A percentile compares a stretch with the other conserved stretches of the same genome.
These are phyloP conservation scores for Colletotrichum abscissum DNA, from an alignment of 2,329 filamentous ascomycete genomes.

Conservation along the genomic window DNA sequence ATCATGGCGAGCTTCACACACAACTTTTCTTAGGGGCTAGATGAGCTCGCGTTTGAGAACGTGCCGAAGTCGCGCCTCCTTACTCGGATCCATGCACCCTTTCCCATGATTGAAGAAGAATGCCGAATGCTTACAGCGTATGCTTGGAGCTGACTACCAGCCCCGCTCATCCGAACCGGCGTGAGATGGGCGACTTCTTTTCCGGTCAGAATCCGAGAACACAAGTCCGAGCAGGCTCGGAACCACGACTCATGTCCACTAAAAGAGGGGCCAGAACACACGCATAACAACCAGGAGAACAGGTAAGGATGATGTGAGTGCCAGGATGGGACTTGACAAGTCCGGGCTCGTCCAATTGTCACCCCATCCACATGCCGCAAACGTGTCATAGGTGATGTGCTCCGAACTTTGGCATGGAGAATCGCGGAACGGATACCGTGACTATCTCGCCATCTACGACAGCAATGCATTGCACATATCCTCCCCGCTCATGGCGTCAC, in stretches of 20 bases:
- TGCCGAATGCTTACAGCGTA: not conserved
- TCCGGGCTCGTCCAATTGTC: not conserved
- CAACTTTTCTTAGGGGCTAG: not conserved
- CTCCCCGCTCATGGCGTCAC: not conserved
- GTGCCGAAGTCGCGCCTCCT: constrained; percentile 21
- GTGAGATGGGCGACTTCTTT: not conserved
- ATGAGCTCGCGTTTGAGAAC: constrained; percentile 8
- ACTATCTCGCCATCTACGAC: not conserved
- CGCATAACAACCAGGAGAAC: not conserved
- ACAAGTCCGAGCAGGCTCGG: constrained; percentile 18
- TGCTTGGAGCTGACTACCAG: not conserved
- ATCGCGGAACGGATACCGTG: not conserved
- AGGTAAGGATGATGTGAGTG: not conserved
- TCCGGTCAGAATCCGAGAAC: constrained; percentile 7
- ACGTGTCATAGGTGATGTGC: not conserved
- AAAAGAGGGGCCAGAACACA: not conserved
- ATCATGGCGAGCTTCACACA: not conserved
- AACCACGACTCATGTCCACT: not conserved
- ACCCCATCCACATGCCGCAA: not conserved
- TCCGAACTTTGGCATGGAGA: not conserved
- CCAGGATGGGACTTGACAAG: not conserved
- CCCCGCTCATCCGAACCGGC: not conserved
- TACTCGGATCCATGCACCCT: not conserved
- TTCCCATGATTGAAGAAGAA: not conserved
- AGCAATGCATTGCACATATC: not conserved